A percentile compares a stretch with the other conserved stretches of the same genome.
These are phyloP conservation scores for Epichloe sibirici DNA, from an alignment of 2,329 filamentous ascomycete species.

Conservation along the genomic window DNA sequence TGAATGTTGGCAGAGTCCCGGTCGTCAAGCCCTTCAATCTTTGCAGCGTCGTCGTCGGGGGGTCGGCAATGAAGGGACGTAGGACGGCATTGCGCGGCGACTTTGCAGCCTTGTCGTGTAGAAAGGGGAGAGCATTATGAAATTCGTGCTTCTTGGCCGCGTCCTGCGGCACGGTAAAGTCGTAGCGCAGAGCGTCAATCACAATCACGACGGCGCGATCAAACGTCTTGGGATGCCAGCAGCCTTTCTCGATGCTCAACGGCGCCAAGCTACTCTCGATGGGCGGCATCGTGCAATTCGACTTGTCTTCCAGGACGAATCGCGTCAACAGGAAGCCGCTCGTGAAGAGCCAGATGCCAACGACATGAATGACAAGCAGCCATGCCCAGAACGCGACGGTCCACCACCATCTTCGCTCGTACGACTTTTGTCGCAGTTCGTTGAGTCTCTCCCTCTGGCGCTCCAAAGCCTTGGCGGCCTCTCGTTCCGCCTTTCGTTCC, in stretches of 20 bases:
- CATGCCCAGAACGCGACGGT: conserved; percentile 56
- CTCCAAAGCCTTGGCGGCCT: conserved; percentile 28
- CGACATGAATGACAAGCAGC: conserved; percentile 60
- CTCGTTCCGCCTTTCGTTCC: conserved; percentile 22
- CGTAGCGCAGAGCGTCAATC: conserved; percentile 89
- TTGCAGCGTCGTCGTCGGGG: conserved; percentile 86
- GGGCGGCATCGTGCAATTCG: conserved; percentile 57
- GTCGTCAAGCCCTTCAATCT: conserved; percentile 89
- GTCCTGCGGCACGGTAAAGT: conserved; percentile 74
- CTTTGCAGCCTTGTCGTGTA: conserved; percentile 69
- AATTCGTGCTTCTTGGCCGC: conserved; percentile 38
- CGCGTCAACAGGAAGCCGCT: conserved; percentile 89
- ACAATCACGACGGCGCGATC: conserved; percentile 83
- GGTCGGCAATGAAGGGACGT: conserved; percentile 91
- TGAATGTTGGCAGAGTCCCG: conserved; percentile 85
- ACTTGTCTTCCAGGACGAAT: conserved; percentile 65
- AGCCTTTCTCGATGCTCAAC: conserved; percentile 49
- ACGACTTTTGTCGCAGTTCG: conserved; percentile 32
- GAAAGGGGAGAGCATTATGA: conserved; percentile 76
- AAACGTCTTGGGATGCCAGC: conserved; percentile 94
- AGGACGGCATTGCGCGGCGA: conserved; percentile 76
- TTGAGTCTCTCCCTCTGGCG: conserved; percentile 35
- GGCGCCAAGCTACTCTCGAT: conserved; percentile 34
- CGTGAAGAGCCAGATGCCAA: conserved; percentile 85
- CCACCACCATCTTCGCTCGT: conserved; percentile 44